Evolutionary conservation across 352 stramenopile genomes (phyloP), one percentile per base, ranked within the genome.

Genomic region (Phytophthora kernoviae): DNA sequence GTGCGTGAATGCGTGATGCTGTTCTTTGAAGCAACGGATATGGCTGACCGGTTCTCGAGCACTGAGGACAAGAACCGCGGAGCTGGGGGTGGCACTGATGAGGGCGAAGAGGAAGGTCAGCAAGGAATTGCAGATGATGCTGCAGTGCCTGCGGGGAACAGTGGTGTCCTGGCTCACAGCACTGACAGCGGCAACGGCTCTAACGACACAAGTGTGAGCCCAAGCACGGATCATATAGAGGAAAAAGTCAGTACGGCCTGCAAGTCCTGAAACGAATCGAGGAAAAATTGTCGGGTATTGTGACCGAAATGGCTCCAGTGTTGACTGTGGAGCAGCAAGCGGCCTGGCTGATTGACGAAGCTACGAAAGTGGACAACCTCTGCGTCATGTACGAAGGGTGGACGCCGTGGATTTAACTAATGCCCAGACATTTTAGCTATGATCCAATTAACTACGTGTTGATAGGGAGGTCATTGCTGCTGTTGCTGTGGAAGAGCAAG

Each of bases 311-410:
- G n/a, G 24, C 52, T 5, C 62, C 52, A 2, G 49, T 79, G 32
- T 37, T 94, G 34, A 88, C 76, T 7, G 75, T 93, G 7, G 75
- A 88, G 18, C 71, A 94, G 45, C 87, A 96, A 57, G 77, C 84
- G n/a, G 73, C 74, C 14, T 96, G 80, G 81, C 65, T 96, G 4
- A 93, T 96, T 40, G 68, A 82, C 14, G 75, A 92, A 37, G 83
- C 87, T 8, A 92, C 85, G 0, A 91, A 81, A 30, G 73, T 73
- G 0, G 85, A 96, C 69, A 96, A 96, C 52, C 65, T 96, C 4
- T 93, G 83, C 37, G 75, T 91, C 47, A 96, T 96, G 87, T 96
- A 96, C 57, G 87, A 96, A 78, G 87, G 87, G 18, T 96, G 87
- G 87, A 96, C 85, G 2, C 85, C 87, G 17, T 96, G 87, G 87